These are phyloP conservation scores for Rhodofomes roseus DNA, from an alignment of 1,284 basidiomycete species.

Conservation along the genomic window DNA sequence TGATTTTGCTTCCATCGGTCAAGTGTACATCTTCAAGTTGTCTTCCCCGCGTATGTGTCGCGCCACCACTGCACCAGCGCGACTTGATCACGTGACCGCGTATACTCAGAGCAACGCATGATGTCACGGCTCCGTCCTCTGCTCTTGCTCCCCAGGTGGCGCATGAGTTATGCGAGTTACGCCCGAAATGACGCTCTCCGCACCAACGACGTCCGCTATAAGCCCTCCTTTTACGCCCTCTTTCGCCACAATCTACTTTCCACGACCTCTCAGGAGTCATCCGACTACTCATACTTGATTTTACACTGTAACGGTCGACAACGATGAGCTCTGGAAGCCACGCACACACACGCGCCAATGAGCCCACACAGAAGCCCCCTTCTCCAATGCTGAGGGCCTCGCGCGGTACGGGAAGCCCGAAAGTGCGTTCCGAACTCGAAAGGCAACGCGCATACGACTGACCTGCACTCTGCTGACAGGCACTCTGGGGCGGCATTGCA, in stretches of 20 bases:
- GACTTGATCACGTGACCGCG: not conserved
- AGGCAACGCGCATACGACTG: not conserved
- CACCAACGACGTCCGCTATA: not conserved
- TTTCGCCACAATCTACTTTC: not conserved
- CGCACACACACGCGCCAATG: not conserved
- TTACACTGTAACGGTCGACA: not conserved
- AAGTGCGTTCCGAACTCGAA: not conserved
- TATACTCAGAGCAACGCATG: not conserved
- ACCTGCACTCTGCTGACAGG: not conserved
- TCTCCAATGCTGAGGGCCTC: not conserved
- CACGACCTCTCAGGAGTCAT: not conserved
- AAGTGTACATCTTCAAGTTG: too few species aligned
- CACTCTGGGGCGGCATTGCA: constrained; percentile 7
- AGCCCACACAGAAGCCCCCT: not conserved
- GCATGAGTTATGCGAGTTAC: not conserved
- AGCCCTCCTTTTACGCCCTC: not conserved
- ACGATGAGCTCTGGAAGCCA: not conserved
- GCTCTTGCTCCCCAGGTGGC: not conserved
- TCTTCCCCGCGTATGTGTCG: too few species aligned
- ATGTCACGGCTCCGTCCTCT: not conserved
- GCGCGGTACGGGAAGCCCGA: not conserved
- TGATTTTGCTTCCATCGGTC: too few species aligned
- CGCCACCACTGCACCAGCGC: too few species aligned
- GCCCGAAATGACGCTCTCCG: not conserved
- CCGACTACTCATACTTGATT: not conserved